Evolutionary conservation across 2,329 filamentous ascomycete species (phyloP), one percentile per base, ranked within the genome.

Genomic region (Epicoccum nigrum): DNA sequence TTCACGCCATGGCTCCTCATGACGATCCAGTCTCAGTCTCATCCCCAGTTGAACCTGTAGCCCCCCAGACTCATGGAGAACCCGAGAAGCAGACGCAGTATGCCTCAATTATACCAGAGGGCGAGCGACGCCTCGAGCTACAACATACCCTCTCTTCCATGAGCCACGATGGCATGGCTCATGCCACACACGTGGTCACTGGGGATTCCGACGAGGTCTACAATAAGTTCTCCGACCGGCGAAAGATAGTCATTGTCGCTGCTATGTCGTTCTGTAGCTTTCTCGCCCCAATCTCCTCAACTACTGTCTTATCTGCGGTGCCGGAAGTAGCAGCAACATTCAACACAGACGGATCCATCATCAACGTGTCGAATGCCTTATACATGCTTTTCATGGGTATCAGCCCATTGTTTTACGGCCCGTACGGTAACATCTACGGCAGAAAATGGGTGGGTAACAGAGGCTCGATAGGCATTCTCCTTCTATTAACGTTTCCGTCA

Each of bases 241-340:
- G 86, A 32, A 94, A 93, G 71, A 67, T 79, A 2, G 64, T 85
- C 54, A 88, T 93, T 44, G 86, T 91, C 13, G 76, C 78, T 8
- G 80, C 92, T 5, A 74, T 92, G 44, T 86, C 88, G 0, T 89
- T 87, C 66, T 91, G 88, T 73, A 85, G 86, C 20, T 90, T 93
- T 57, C 77, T 93, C 35, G 86, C 89, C 1, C 90, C 90, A 0
- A 83, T 90, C 19, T 88, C 85, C 2, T 89, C 85, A 31, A 92
- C 89, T 0, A 86, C 86, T 1, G 84, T 92, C 7, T 73, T 93
- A 11, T 81, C 88, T 1, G 89, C 88, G 2, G 83, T 88, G 1
- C 88, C 89, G 1, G 89, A 93, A 69, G 85, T 93, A 4, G 87
- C 88, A 1, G 69, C 68, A 4, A 85, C 83, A 7, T 90, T 83